Conservation (phyloP, 1,284 basidiomycete genomes). For the Ustilago crameri region DNA sequence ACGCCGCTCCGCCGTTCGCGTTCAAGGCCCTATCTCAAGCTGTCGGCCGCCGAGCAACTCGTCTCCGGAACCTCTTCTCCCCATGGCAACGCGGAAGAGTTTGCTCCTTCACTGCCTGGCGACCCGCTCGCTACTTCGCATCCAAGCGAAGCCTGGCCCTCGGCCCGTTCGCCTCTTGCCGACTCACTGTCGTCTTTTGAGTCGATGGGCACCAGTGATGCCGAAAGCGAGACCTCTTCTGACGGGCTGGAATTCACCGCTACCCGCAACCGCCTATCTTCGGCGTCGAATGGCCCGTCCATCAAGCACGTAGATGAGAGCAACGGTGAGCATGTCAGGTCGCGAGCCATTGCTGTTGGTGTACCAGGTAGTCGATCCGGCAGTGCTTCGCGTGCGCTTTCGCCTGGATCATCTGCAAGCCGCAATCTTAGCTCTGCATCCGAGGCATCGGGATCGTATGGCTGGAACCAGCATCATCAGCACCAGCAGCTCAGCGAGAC, state of each 20-base stretch:
- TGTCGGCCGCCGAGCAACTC: conserved; percentile 18
- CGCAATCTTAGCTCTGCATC: conserved; percentile 20
- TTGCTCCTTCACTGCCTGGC: conserved; percentile 50
- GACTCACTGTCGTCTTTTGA: conserved; percentile 24
- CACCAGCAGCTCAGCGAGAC: conserved; percentile 22
- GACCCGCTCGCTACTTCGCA: conserved; percentile 26
- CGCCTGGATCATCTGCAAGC: conserved; percentile 27
- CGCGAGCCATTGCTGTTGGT: conserved; percentile 18
- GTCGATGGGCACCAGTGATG: conserved; percentile 24
- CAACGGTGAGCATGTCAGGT: not conserved
- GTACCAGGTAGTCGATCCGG: not conserved
- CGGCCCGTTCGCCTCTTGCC: conserved; percentile 27
- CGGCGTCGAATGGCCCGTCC: conserved; percentile 13
- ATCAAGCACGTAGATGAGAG: not conserved
- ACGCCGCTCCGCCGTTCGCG: conserved; percentile 38
- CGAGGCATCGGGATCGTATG: conserved; percentile 8
- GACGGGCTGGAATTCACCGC: conserved; percentile 14
- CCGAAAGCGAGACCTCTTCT: conserved; percentile 28
- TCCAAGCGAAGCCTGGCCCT: conserved; percentile 46
- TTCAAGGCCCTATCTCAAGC: conserved; percentile 38
- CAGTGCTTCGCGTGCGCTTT: conserved; percentile 9
- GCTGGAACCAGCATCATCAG: conserved; percentile 24
- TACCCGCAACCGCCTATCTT: conserved; percentile 21
- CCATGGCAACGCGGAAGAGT: conserved; percentile 16
- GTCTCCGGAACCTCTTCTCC: conserved; percentile 4